Conservation (phyloP, 106 monocot genomes). For the Phalaenopsis equestris region DNA sequence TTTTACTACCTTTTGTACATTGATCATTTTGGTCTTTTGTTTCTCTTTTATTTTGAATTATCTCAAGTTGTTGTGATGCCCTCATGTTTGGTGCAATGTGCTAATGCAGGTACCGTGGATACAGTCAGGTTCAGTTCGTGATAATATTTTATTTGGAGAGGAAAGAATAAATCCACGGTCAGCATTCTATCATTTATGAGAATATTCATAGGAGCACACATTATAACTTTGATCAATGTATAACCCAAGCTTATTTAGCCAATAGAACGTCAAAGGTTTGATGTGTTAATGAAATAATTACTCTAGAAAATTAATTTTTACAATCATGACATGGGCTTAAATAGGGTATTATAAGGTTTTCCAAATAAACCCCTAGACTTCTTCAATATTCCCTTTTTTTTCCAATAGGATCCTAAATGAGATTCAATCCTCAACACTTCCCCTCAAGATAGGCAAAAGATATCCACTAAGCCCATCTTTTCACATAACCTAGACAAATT, state of each 20-base stretch:
- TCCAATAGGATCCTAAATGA: too few relatives aligned
- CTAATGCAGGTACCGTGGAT: slow-evolving; percentile 85
- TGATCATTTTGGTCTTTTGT: neutral
- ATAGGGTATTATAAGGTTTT: too few relatives aligned
- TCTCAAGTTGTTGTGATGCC: neutral
- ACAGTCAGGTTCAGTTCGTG: slow-evolving; percentile 70
- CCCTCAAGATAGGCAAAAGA: too few relatives aligned
- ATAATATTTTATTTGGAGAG: slow-evolving; percentile 86
- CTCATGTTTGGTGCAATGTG: slow-evolving; percentile 1
- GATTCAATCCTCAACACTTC: too few relatives aligned
- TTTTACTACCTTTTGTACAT: neutral
- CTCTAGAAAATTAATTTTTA: too few relatives aligned
- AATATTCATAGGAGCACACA: neutral
- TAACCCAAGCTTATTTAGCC: neutral
- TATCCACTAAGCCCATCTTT: too few relatives aligned
- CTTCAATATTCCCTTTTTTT: too few relatives aligned
- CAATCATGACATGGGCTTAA: too few relatives aligned
- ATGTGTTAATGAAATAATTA: neutral
- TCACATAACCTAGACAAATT: too few relatives aligned
- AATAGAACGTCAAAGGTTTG: neutral
- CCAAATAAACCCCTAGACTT: too few relatives aligned
- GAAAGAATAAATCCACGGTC: slow-evolving; percentile 61
- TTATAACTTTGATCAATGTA: neutral
- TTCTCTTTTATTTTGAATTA: neutral
- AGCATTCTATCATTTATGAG: neutral